Percentiles rank a stretch among this genome's conserved stretches.
Evolutionary conservation across 73 alveolate genomes (phyloP).

Genomic region (Paramecium biaurelia): DNA sequence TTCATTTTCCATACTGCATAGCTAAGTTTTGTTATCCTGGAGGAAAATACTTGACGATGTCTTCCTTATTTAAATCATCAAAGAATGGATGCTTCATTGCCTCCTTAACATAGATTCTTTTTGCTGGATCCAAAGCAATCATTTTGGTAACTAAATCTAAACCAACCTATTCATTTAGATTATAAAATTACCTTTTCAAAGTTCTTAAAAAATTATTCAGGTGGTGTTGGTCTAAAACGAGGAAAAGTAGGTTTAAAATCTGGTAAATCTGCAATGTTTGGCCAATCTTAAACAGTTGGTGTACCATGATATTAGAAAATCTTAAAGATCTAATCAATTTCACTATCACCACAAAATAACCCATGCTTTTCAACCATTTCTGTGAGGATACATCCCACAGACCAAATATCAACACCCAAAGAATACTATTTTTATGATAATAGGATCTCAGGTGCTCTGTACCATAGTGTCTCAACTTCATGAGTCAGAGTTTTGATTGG

Average conservation of each 20-base stretch:
- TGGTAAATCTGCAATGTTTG: conserved; percentile 74
- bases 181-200: conserved; percentile 64
- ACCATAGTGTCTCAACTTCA: conserved; percentile 96
- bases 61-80: conserved; percentile 78
- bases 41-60: conserved; percentile 46
- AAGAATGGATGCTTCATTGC: conserved; percentile 96
- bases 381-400: conserved; percentile 96
- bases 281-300: conserved; percentile 82
- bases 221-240: conserved; percentile 72
- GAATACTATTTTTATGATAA: conserved; percentile 81
- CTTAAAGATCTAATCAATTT: conserved; percentile 83
- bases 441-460: conserved; percentile 95
- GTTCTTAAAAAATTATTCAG: conserved; percentile 67
- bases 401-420: conserved; percentile 97
- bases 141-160: conserved; percentile 81
- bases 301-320: conserved; percentile 89
- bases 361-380: conserved; percentile 93
- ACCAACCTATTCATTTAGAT: conserved; percentile 66
- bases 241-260: conserved; percentile 86
- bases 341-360: conserved; percentile 94
- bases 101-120: conserved; percentile 88
- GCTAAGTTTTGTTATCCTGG: conserved; percentile 12
- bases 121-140: conserved; percentile 92
- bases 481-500: conserved; percentile 91
- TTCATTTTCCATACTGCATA: conserved; percentile 47